Conservation (phyloP, 106 monocot genomes). For the Dioscorea zingiberensis region DNA sequence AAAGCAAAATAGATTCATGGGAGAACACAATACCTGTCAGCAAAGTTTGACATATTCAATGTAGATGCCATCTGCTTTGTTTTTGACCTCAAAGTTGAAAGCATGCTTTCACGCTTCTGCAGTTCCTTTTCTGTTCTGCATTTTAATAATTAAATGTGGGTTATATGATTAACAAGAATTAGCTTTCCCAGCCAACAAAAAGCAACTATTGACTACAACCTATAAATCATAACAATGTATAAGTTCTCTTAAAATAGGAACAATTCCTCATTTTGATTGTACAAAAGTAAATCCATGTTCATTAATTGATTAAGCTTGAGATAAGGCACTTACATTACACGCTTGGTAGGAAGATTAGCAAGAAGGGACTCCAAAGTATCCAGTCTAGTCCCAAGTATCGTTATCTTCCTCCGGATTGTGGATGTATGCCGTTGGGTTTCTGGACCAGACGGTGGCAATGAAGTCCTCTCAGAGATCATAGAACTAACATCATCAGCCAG, state of each 20-base stretch:
- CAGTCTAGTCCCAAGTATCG: conserved; percentile 76
- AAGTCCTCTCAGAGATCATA: conserved; percentile 70
- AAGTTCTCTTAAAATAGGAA: too few relatives aligned
- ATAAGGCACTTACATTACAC: conserved; percentile 42
- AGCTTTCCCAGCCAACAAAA: too few relatives aligned
- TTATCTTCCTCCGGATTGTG: conserved; percentile 72
- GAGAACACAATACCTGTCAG: conserved; percentile 36
- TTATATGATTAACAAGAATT: too few relatives aligned
- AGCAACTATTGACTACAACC: too few relatives aligned
- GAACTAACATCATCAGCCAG: conserved; percentile 73
- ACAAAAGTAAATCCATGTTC: too few relatives aligned
- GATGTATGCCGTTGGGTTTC: conserved; percentile 57
- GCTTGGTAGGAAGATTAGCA: conserved; percentile 53
- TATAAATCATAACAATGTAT: too few relatives aligned
- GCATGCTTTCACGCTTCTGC: conserved; percentile 57
- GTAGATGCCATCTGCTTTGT: conserved; percentile 50
- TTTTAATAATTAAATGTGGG: too few relatives aligned
- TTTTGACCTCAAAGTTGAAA: conserved; percentile 58
- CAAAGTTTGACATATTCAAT: conserved; percentile 66
- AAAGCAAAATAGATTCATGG: too few relatives aligned
- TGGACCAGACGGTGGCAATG: conserved; percentile 57
- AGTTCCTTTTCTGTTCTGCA: conserved; percentile 66
- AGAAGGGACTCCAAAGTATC: conserved; percentile 65
- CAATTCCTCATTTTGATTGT: too few relatives aligned
- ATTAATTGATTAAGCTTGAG: too few relatives aligned